Evolutionary conservation across 2,329 filamentous ascomycete species (phyloP), one percentile per base, ranked within the genome.

Genomic region (Alternaria conjuncta): DNA sequence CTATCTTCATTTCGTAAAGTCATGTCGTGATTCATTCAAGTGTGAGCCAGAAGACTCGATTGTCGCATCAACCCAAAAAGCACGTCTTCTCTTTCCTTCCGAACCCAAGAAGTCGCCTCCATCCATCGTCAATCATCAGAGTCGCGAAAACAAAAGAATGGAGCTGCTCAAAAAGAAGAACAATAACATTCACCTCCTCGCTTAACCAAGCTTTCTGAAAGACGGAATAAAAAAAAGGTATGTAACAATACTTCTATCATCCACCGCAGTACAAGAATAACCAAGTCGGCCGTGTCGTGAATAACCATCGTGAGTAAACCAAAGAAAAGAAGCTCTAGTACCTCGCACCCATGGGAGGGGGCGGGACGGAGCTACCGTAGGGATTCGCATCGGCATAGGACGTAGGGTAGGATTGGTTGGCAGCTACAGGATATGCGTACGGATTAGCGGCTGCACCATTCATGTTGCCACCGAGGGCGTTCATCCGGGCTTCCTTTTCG

Each of bases 351-450:
- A 80, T 80, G 8, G 80, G 80, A 10, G 80, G 80, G 32, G 80
- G 80, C 43, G 80, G 80, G 30, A 81, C 72, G 41, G 61, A 50
- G 28, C 76, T 71, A 54, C 76, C 77, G 63, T 85, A 85, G 15
- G 83, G 83, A 69, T 84, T 84, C 46, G 75, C 79, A 70, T 84
- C 83, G 50, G 78, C 73, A 66, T 85, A 84, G 49, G 60, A 60
- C 13, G 69, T 64, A 50, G 79, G 80, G 63, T 80, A 76, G 54
- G 76, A 23, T 60, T 80, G 63, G 44, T 49, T 63, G 68, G 73
- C 69, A 70, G 72, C 71, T 79, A 76, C 73, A 74, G 78, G 78
- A 71, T 79, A 78, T 61, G 75, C 74, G 69, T 81, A 79, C 69
- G 76, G 74, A 71, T 77, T 79, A 77, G 72, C 69, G 70, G 64